Conservation (phyloP, 2,329 filamentous ascomycete species). For the Claviceps sorghi region DNA sequence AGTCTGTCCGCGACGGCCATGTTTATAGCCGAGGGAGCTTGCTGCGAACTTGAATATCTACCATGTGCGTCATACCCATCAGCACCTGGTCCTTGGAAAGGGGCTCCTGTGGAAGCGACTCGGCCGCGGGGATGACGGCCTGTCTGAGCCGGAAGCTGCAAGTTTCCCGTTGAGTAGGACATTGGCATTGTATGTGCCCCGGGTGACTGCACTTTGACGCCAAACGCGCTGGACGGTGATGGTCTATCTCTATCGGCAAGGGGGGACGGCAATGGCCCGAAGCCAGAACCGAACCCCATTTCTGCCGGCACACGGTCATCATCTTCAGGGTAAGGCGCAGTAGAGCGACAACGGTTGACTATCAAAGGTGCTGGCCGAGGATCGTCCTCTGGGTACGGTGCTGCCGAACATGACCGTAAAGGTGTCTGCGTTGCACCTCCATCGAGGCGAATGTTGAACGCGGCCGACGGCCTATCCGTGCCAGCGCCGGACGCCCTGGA, state of each 20-base stretch:
- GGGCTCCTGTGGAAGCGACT: slow-evolving; percentile 29
- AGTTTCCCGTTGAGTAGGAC: slow-evolving; percentile 31
- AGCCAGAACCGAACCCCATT: slow-evolving; percentile 30
- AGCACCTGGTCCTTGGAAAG: slow-evolving; percentile 21
- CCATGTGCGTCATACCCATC: slow-evolving; percentile 16
- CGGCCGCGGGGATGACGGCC: slow-evolving; percentile 23
- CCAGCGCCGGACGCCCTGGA: slow-evolving; percentile 24
- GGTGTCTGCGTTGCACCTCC: slow-evolving; percentile 11
- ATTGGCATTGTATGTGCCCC: slow-evolving; percentile 23
- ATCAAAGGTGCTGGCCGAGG: slow-evolving; percentile 33
- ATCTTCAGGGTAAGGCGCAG: slow-evolving; percentile 39
- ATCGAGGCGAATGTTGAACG: slow-evolving; percentile 37
- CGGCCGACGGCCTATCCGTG: slow-evolving; percentile 26
- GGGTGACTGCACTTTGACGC: slow-evolving; percentile 32
- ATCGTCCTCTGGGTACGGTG: slow-evolving; percentile 60
- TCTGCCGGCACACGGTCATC: slow-evolving; percentile 23
- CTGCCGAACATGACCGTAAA: slow-evolving; percentile 38
- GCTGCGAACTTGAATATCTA: slow-evolving; percentile 15
- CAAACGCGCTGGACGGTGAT: slow-evolving; percentile 36
- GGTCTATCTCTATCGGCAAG: slow-evolving; percentile 36
- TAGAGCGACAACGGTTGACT: slow-evolving; percentile 29
- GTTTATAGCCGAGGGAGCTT: slow-evolving; percentile 14
- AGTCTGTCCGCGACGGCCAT: slow-evolving; percentile 18
- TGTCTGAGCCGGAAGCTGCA: slow-evolving; percentile 23
- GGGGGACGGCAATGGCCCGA: slow-evolving; percentile 34